Conservation (phyloP, 192 early-diverging fungal species). For the Coemansia reversa region DNA sequence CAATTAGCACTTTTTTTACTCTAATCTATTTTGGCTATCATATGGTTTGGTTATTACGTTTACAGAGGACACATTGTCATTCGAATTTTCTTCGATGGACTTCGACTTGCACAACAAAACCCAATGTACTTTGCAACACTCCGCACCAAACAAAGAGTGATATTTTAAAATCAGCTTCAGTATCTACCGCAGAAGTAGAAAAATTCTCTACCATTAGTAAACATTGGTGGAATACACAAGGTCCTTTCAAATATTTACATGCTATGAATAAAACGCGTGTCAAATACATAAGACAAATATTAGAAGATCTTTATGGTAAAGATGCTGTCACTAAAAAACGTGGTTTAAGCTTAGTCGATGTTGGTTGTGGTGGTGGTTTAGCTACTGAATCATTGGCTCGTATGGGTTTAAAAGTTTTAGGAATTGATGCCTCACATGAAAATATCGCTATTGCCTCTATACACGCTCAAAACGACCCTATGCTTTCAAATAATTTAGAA, state of each 20-base stretch:
- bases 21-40: no score
- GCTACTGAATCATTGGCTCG: conserved; percentile 82
- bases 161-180: conserved; percentile 6
- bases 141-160: neutral
- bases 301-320: conserved; percentile 16
- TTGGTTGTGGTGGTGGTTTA: conserved; percentile 94
- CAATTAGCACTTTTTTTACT: no score
- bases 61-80: no score
- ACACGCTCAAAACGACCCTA: conserved; percentile 71
- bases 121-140: no score
- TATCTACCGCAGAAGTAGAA: conserved; percentile 17
- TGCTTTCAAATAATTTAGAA: conserved; percentile 55
- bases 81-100: no score
- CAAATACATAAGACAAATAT: conserved; percentile 68
- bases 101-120: no score
- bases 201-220: conserved; percentile 34
- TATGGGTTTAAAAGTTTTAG: conserved; percentile 70
- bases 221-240: conserved; percentile 90
- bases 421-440: conserved; percentile 83
- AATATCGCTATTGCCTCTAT: conserved; percentile 77
- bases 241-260: conserved; percentile 83
- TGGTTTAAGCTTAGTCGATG: conserved; percentile 67
- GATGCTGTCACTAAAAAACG: neutral
- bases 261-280: conserved; percentile 70
- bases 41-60: no score